These are phyloP conservation scores for Chaetomidium leptoderma DNA, from an alignment of 495 filamentous ascomycete species.

Conservation along the genomic window DNA sequence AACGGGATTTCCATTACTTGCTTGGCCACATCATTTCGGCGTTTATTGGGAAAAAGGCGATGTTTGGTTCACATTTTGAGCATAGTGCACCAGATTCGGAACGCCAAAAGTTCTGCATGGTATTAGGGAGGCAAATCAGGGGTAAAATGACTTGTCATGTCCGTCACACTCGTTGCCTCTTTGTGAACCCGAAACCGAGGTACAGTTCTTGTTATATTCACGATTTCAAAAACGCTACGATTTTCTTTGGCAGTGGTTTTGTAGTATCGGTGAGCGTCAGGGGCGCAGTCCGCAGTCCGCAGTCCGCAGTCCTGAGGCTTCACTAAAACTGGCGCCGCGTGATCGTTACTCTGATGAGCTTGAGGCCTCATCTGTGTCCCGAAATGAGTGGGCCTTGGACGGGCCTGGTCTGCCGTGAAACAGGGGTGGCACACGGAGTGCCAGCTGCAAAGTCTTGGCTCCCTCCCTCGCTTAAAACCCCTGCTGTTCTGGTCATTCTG, in stretches of 20 bases:
- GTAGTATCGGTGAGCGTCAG: too few relatives aligned
- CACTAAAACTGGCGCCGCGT: too few relatives aligned
- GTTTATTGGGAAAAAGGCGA: conserved; percentile 29
- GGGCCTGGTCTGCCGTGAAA: not conserved
- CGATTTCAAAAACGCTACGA: too few relatives aligned
- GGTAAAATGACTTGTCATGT: not conserved
- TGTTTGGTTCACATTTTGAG: conserved; percentile 16
- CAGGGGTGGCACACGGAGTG: not conserved
- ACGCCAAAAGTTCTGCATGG: conserved; percentile 25
- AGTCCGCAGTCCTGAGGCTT: too few relatives aligned
- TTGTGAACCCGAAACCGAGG: too few relatives aligned
- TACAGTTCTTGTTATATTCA: too few relatives aligned
- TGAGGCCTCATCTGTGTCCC: too few relatives aligned
- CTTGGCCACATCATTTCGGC: conserved; percentile 26
- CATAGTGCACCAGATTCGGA: conserved; percentile 18
- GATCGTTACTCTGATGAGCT: too few relatives aligned
- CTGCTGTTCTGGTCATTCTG: conserved; percentile 1
- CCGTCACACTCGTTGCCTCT: too few relatives aligned
- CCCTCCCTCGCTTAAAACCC: not conserved
- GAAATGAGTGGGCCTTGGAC: not conserved
- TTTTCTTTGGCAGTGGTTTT: too few relatives aligned
- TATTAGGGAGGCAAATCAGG: not conserved
- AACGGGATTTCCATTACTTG: conserved; percentile 16
- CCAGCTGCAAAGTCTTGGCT: conserved; percentile 1
- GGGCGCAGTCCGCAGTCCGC: too few relatives aligned